Evolutionary conservation across 208 protist genomes (phyloP), one percentile per base, ranked within the genome.

Genomic region (Leishmania major): DNA sequence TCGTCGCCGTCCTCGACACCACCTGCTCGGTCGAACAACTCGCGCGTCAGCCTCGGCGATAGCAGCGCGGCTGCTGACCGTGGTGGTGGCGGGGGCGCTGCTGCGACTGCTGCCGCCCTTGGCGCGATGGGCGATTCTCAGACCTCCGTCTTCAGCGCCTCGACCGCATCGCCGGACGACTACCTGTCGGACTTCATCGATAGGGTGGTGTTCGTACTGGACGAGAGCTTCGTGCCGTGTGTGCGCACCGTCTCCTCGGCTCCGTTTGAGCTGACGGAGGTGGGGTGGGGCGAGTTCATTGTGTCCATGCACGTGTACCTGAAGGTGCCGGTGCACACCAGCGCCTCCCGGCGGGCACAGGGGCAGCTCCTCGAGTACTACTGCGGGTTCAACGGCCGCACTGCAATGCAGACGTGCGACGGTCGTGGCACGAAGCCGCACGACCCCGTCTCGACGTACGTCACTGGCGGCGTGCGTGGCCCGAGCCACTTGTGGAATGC

Each of bases 241-340:
- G 88, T 94, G 62, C 93, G 92, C 53, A 87, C 87, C 49, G 88
- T 97, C 40, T 80, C 78, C 35, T 76, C 70, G 22, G 86, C 93
- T 37, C 95, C 95, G 13, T 98, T 96, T 79, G 95, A 98, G 82
- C 77, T 98, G 31, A 95, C 89, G 15, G 92, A 97, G 83, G 86
- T 89, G 45, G 95, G 95, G 53, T 98, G 95, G 94, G 95, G 95
- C 17, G 93, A 98, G 87, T 98, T 98, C 73, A 88, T 95, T 70
- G 91, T 97, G 7, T 90, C 86, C 28, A 95, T 97, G 45, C 84
- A 94, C 55, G 90, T 96, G 17, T 83, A 95, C 73, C 89, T 97
- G 28, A 86, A 87, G 53, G 78, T 89, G 45, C 82, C 79, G 11
- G 78, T 74, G 51, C 64, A 83, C 47, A 85, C 80, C 19, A 47